These are phyloP conservation scores for Tubosaeta sp. DNA, from an alignment of 768 basidiomycete genomes.

Conservation along the genomic window DNA sequence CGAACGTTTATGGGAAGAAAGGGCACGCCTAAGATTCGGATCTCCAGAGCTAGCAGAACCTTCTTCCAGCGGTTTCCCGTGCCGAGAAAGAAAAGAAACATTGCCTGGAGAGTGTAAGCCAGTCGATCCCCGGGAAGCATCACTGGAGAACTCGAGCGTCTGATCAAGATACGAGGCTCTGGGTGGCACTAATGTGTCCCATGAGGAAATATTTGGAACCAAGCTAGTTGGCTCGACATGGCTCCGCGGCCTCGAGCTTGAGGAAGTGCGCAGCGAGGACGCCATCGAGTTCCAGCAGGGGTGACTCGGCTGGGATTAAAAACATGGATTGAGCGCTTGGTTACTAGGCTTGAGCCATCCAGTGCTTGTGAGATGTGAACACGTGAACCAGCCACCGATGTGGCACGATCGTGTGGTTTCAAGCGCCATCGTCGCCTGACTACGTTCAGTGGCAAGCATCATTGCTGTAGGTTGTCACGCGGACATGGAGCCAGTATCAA, in stretches of 20 bases:
- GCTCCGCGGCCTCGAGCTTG: slow-evolving; percentile 22
- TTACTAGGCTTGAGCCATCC: neutral
- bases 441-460: no score
- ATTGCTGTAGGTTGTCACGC: no score
- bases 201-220: slow-evolving; percentile 9
- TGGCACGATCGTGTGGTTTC: no score
- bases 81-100: no score
- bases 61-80: slow-evolving; percentile 15
- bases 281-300: neutral
- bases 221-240: slow-evolving; percentile 12
- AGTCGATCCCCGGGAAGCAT: slow-evolving; percentile 23
- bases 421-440: no score
- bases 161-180: slow-evolving; percentile 27
- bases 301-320: neutral
- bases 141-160: slow-evolving; percentile 11
- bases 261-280: slow-evolving; percentile 9
- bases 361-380: no score
- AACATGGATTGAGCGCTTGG: neutral
- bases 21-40: neutral
- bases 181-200: slow-evolving; percentile 14
- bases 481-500: no score
- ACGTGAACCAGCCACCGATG: no score
- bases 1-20: slow-evolving; percentile 14
- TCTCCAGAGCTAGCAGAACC: slow-evolving; percentile 1
- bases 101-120: slow-evolving; percentile 18